A percentile compares a stretch with the other conserved stretches of the same genome.
phyloP scores from a whole-genome alignment of 2,329 filamentous ascomycete species.

The Aquanectria penicillioides region DNA sequence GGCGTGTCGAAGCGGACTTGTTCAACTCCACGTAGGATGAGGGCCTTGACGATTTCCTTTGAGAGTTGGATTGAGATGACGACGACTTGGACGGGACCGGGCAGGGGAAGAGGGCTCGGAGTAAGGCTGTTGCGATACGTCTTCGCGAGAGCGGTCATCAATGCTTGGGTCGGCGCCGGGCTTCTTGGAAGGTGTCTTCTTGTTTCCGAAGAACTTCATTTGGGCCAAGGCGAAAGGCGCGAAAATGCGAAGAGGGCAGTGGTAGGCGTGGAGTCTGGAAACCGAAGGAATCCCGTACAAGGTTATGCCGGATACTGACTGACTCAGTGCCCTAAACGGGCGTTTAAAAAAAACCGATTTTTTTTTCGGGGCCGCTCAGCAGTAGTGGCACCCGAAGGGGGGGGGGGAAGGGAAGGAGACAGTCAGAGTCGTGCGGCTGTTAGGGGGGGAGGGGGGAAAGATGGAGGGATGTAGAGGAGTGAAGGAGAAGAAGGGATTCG shows the following conservation, averaged over 20 bases:
- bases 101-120: slow-evolving; percentile 50
- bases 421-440: slow-evolving; percentile 31
- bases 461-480: neutral
- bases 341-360: slow-evolving; percentile 42
- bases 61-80: slow-evolving; percentile 42
- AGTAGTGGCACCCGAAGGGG: slow-evolving; percentile 34
- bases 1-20: slow-evolving; percentile 47
- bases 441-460: slow-evolving; percentile 20
- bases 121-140: slow-evolving; percentile 48
- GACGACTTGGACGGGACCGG: slow-evolving; percentile 51
- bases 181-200: slow-evolving; percentile 58
- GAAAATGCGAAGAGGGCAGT: slow-evolving; percentile 6
- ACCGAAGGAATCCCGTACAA: slow-evolving; percentile 48
- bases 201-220: slow-evolving; percentile 64
- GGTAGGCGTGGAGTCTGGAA: slow-evolving; percentile 29
- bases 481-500: slow-evolving; percentile 8
- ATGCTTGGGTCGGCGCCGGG: slow-evolving; percentile 46
- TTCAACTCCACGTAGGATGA: slow-evolving; percentile 45
- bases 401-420: slow-evolving; percentile 10
- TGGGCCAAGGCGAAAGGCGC: slow-evolving; percentile 36
- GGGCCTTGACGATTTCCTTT: slow-evolving; percentile 46
- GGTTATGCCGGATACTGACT: slow-evolving; percentile 52
- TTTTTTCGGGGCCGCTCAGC: slow-evolving; percentile 40
- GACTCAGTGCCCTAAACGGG: slow-evolving; percentile 47
- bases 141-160: slow-evolving; percentile 51